Percentiles rank a stretch among this genome's conserved stretches.
Evolutionary conservation across 495 filamentous ascomycete genomes (phyloP).

Genomic region (Apodospora peruviana): DNA sequence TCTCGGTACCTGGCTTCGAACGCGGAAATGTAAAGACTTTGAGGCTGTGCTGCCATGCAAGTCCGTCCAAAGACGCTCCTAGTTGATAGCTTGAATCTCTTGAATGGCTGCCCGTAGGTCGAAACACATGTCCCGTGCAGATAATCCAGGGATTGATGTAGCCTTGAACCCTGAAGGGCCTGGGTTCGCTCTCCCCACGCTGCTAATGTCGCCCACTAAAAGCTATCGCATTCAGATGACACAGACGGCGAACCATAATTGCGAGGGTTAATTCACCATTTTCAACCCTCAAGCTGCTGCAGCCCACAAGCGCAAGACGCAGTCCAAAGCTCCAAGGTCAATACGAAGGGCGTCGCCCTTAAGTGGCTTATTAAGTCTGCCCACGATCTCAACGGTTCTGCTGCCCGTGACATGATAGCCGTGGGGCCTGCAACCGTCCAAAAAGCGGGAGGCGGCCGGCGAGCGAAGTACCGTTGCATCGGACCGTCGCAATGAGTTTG

Average conservation of each 20-base stretch:
- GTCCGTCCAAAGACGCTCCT: not conserved
- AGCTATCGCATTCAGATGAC: not conserved
- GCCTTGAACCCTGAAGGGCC: not conserved
- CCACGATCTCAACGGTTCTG: not conserved
- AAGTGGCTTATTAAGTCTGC: not conserved
- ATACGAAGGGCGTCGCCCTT: constrained; percentile 1
- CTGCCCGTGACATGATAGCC: too few relatives aligned
- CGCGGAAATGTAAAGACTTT: not conserved
- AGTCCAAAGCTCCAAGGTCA: not conserved
- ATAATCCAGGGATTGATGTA: not conserved
- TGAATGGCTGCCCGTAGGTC: not conserved
- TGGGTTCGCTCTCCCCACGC: not conserved
- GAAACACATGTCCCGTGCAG: not conserved
- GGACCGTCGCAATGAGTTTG: too few relatives aligned
- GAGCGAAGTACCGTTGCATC: not conserved
- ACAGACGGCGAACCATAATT: not conserved
- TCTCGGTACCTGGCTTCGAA: not conserved
- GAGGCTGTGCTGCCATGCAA: not conserved
- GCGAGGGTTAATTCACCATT: not conserved
- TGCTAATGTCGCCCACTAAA: too few relatives aligned
- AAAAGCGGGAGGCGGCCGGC: too few relatives aligned
- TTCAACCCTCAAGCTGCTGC: not conserved
- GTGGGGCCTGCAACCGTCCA: too few relatives aligned
- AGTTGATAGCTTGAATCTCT: not conserved
- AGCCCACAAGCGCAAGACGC: not conserved